Base-by-base conservation (phyloP, 345 rosid genomes). In the Linum usitatissimum region DNA sequence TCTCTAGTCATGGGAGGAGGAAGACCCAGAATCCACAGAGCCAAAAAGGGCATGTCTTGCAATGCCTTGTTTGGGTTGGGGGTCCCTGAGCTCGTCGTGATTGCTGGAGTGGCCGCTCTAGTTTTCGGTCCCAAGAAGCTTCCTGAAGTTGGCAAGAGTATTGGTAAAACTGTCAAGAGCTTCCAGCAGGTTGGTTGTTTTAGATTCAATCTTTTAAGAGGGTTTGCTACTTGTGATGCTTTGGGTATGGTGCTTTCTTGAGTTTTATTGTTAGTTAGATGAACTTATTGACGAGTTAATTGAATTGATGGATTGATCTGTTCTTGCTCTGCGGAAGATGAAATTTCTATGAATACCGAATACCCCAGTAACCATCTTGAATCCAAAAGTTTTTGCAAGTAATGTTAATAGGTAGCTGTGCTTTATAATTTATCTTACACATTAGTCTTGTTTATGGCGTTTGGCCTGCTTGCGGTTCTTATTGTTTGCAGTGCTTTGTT, bases 81-180 rank as follows among this genome's bases (percentile, higher is more conserved):
- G 45, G 95, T 92, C 30, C 96, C 96, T 38, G 98, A 92, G 75
- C 85, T 92, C 28, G 96, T 83, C 55, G 98, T 92, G 64, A 92
- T 92, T 73, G 98, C 88, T 65, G 98, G 97, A 14, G 95, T 92
- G 49, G 86, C 87, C 74, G 91, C 96, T 42, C 67, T 92, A 63
- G 82, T 92, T 65, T 92, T 92, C 70, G 98, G 98, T 59, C 98
- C 98, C 67, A 92, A 89, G 78, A 78, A 92, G 61, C 79, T 92
- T 78, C 98, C 98, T 49, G 95, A 92, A 81, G 87, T 92, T 7
- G 96, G 98, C 38, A 92, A 60, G 76, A 87, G 88, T 71, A 85
- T 92, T 71, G 98, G 98, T 15, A 92, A 92, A 67, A 92, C 98
- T 23, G 86, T 92, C 75, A 92, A 81, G 69, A 87, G 98, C 75